These are phyloP conservation scores for Ceratobasidium sp. DNA, from an alignment of 1,284 basidiomycete species.

Conservation along the genomic window DNA sequence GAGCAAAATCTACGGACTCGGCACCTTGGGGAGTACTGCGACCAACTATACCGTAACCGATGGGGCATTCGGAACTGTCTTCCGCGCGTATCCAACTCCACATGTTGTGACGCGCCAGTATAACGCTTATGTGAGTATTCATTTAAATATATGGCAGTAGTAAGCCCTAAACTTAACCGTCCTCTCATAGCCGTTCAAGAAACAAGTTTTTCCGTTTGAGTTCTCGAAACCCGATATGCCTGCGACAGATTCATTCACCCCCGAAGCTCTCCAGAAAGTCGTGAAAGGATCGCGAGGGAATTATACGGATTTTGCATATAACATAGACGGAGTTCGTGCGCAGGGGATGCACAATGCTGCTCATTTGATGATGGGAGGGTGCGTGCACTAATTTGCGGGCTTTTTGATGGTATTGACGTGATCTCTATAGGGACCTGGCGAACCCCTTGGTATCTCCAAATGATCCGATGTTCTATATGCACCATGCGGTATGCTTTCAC, in stretches of 20 bases:
- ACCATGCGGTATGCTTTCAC: conserved; percentile 28
- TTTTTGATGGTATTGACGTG: too few relatives aligned
- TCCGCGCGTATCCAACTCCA: conserved; percentile 17
- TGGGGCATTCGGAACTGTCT: conserved; percentile 35
- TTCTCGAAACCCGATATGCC: conserved; percentile 7
- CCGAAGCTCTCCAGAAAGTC: background rate
- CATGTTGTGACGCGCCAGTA: background rate
- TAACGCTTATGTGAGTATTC: too few relatives aligned
- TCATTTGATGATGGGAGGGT: conserved; percentile 17
- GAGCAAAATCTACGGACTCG: conserved; percentile 22
- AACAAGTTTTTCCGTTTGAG: conserved; percentile 21
- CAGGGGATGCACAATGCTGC: conserved; percentile 41
- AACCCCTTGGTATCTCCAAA: conserved; percentile 43
- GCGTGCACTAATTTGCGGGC: background rate
- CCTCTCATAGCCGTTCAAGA: conserved; percentile 31
- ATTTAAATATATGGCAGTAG: too few relatives aligned
- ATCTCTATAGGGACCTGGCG: conserved; percentile 34
- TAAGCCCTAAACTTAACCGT: too few relatives aligned
- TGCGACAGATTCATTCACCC: conserved; percentile 19
- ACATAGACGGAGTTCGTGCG: conserved; percentile 21
- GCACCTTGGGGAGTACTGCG: conserved; percentile 12
- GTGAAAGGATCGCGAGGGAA: conserved; percentile 23
- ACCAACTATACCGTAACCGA: conserved; percentile 11
- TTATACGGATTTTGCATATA: conserved; percentile 16
- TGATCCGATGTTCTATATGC: conserved; percentile 41